Evolutionary conservation across 2,329 filamentous ascomycete genomes (phyloP).

Genomic region (Claviceps capensis): DNA sequence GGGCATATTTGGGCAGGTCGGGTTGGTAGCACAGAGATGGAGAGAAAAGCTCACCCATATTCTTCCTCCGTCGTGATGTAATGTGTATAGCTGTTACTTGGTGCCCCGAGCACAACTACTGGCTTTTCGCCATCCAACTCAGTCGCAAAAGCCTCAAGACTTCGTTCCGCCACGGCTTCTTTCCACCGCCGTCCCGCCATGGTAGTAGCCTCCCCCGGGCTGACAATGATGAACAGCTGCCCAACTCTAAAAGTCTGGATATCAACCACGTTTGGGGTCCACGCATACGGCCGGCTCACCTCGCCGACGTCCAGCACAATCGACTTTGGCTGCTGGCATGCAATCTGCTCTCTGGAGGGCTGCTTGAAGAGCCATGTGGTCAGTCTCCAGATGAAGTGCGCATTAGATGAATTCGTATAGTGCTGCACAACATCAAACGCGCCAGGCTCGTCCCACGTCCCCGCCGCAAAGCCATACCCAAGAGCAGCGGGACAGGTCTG

Average conservation of each 20-base stretch:
- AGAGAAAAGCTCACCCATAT: conserved; percentile 15
- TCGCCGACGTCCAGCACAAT: conserved; percentile 79
- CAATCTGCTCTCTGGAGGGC: conserved; percentile 53
- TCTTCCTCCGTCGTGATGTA: conserved; percentile 65
- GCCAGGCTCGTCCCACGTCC: conserved; percentile 79
- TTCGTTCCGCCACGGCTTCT: conserved; percentile 45
- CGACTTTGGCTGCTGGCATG: conserved; percentile 70
- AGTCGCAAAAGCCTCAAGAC: conserved; percentile 26
- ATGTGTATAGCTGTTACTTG: conserved; percentile 77
- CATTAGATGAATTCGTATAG: conserved; percentile 52
- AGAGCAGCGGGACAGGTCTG: conserved; percentile 73
- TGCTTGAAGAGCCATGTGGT: conserved; percentile 57
- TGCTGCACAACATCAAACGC: conserved; percentile 83
- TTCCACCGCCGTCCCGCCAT: conserved; percentile 87
- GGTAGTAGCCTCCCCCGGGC: conserved; percentile 75
- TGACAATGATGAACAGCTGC: conserved; percentile 73
- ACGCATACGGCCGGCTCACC: conserved; percentile 59
- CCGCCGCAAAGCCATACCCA: conserved; percentile 80
- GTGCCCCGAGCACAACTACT: conserved; percentile 68
- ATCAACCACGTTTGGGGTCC: conserved; percentile 82
- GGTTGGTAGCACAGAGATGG: not conserved
- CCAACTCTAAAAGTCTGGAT: conserved; percentile 73
- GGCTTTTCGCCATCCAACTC: conserved; percentile 33
- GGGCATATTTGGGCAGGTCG: not conserved
- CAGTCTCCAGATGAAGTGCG: conserved; percentile 64